A percentile compares a stretch with the other conserved stretches of the same genome.
phyloP scores from a whole-genome alignment of 176 grass and related monocot genomes.

The Stipa capillata region DNA sequence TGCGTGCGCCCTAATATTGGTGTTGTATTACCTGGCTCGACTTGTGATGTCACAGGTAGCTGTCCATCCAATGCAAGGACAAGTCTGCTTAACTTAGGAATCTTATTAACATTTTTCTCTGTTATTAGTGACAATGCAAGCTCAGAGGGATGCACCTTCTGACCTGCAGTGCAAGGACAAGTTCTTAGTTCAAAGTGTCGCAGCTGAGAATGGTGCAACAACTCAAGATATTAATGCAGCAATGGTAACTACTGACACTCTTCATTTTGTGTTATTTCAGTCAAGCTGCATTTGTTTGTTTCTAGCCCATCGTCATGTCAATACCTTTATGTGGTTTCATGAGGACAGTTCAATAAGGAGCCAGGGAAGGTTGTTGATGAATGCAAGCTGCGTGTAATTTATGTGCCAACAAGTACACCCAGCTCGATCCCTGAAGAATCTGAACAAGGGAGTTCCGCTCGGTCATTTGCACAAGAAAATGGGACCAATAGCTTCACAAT shows the following conservation, averaged over 20 bases:
- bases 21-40: slow-evolving; percentile 63
- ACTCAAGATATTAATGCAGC: slow-evolving; percentile 62
- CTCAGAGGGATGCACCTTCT: slow-evolving; percentile 65
- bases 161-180: slow-evolving; percentile 95
- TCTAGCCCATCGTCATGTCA: neutral
- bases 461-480: slow-evolving; percentile 63
- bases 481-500: slow-evolving; percentile 35
- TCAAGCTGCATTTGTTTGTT: neutral
- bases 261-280: neutral
- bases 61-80: neutral
- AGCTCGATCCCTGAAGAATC: slow-evolving; percentile 61
- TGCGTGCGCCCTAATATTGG: slow-evolving; percentile 93
- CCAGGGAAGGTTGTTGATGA: slow-evolving; percentile 78
- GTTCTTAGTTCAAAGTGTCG: slow-evolving; percentile 91
- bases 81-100: neutral
- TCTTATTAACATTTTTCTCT: neutral
- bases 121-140: slow-evolving; percentile 84
- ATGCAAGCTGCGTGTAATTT: slow-evolving; percentile 88
- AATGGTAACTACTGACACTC: slow-evolving; percentile 39
- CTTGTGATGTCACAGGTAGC: slow-evolving; percentile 86
- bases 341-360: slow-evolving; percentile 81
- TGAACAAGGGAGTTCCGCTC: slow-evolving; percentile 78
- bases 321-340: neutral
- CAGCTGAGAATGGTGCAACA: slow-evolving; percentile 49
- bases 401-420: slow-evolving; percentile 55